Conservation (phyloP, 305 asterid species). For the Fraxinus ornus region DNA sequence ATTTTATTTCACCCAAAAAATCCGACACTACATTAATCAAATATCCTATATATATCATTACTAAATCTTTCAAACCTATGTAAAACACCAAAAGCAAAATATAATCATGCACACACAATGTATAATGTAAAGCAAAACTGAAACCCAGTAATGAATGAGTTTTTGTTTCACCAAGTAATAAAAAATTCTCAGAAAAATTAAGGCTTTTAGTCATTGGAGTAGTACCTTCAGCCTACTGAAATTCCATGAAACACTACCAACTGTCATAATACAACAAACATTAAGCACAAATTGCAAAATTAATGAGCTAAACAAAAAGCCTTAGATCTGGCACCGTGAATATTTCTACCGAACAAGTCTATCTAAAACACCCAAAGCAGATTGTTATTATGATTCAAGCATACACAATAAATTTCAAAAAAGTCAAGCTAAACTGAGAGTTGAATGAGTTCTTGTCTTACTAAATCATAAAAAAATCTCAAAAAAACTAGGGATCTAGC, state of each 20-base stretch:
- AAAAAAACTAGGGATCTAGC: background rate
- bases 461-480: background rate
- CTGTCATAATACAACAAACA: background rate
- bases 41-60: background rate
- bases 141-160: background rate
- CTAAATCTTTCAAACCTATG: background rate
- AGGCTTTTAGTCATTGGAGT: background rate
- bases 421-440: background rate
- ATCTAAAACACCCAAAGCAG: background rate
- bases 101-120: background rate
- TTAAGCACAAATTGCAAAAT: background rate
- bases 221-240: background rate
- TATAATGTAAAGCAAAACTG: background rate
- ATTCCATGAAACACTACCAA: background rate
- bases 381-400: background rate
- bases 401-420: background rate
- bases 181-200: background rate
- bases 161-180: background rate
- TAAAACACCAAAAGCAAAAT: background rate
- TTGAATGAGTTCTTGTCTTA: background rate
- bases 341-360: background rate
- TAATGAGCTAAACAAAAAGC: background rate
- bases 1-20: background rate
- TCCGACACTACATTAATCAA: background rate
- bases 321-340: conserved; percentile 5